Percentiles rank a stretch among this genome's conserved stretches.
Evolutionary conservation across 257 asterid genomes (phyloP).

Genomic region (Avicennia marina): DNA sequence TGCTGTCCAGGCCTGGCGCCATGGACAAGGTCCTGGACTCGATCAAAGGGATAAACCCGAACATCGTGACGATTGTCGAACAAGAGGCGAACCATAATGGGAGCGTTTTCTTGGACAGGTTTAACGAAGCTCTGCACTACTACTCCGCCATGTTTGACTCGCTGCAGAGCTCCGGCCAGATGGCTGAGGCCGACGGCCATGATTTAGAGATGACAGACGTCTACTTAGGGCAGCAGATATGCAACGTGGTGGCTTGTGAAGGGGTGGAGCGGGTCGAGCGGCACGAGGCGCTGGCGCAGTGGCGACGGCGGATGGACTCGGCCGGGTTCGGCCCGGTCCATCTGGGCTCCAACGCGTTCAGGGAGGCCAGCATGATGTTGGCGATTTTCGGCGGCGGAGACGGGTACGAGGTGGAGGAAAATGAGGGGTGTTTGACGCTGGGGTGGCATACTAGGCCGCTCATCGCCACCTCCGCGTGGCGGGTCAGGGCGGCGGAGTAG

Average conservation of each 20-base stretch:
- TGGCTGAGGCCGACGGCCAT: slow-evolving; percentile 28
- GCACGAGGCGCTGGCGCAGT: slow-evolving; percentile 54
- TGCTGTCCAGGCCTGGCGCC: slow-evolving; percentile 29
- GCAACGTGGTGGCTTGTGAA: slow-evolving; percentile 62
- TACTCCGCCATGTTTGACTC: slow-evolving; percentile 70
- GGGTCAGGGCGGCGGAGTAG: slow-evolving; percentile 13
- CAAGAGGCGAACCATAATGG: slow-evolving; percentile 62
- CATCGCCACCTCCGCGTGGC: slow-evolving; percentile 63
- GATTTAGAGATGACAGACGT: slow-evolving; percentile 55
- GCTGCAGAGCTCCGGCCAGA: slow-evolving; percentile 41
- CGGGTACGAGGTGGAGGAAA: slow-evolving; percentile 59
- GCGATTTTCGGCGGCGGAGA: slow-evolving; percentile 54
- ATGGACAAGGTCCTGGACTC: slow-evolving; percentile 38
- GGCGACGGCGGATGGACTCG: slow-evolving; percentile 45
- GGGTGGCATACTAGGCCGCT: slow-evolving; percentile 65
- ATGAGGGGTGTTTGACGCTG: slow-evolving; percentile 54
- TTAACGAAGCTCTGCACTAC: slow-evolving; percentile 56
- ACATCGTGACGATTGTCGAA: slow-evolving; percentile 50
- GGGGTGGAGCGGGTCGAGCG: slow-evolving; percentile 52
- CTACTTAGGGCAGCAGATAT: slow-evolving; percentile 55
- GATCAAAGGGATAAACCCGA: slow-evolving; percentile 40
- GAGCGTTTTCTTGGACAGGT: slow-evolving; percentile 42
- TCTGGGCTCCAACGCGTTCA: slow-evolving; percentile 57
- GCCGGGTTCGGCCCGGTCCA: slow-evolving; percentile 52
- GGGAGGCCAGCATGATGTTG: slow-evolving; percentile 59